Evolutionary conservation across 768 basidiomycete species (phyloP).

Genomic region (Mycena polygramma): DNA sequence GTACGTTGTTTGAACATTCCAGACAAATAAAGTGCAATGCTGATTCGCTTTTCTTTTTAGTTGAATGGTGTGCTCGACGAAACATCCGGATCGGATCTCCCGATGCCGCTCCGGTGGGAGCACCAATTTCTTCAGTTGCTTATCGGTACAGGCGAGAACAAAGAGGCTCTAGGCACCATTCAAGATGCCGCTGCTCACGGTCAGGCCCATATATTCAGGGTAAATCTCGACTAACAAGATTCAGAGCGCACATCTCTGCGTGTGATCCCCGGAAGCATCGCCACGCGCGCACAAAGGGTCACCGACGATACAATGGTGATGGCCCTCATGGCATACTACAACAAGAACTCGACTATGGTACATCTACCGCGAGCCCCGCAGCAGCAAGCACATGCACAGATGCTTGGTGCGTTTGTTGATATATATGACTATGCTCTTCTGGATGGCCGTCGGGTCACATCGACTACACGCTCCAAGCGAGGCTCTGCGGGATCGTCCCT

Average conservation of each 20-base stretch:
- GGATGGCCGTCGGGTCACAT: conserved; percentile 36
- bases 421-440: conserved; percentile 29
- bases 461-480: conserved; percentile 10
- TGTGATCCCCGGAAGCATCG: conserved; percentile 3
- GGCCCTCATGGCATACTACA: conserved; percentile 19
- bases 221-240: not conserved
- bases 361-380: not conserved
- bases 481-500: conserved; percentile 33
- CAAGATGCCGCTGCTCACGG: conserved; percentile 28
- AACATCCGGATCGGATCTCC: no score
- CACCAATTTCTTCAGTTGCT: conserved; percentile 4
- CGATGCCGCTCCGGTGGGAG: no score
- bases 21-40: no score
- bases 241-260: not conserved
- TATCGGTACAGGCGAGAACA: not conserved
- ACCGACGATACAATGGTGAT: not conserved
- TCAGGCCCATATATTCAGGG: conserved; percentile 3
- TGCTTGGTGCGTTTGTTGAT: not conserved
- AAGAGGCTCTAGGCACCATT: conserved; percentile 35
- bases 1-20: not conserved
- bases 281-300: no score
- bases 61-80: no score
- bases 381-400: not conserved
- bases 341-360: conserved; percentile 3
- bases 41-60: no score